These are phyloP conservation scores for Flagelloscypha sp. DNA, from an alignment of 768 basidiomycete species.

Conservation along the genomic window DNA sequence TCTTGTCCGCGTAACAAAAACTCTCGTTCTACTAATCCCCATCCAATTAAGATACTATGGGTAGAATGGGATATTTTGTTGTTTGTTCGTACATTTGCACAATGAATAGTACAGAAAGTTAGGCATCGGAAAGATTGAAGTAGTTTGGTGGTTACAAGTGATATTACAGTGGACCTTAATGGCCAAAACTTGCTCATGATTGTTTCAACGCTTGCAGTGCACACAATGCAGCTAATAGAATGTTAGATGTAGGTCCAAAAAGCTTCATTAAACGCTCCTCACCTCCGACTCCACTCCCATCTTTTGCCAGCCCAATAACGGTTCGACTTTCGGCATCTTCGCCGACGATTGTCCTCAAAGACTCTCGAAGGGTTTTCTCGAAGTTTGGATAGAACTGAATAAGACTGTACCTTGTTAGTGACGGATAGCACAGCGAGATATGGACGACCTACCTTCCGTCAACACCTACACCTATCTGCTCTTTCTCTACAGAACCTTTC, in stretches of 20 bases:
- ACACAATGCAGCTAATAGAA: conserved; percentile 66
- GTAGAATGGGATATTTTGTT: no score
- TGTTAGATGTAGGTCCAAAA: background rate
- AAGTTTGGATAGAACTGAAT: conserved; percentile 91
- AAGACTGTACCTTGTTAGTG: conserved; percentile 40
- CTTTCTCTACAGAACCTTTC: conserved; percentile 23
- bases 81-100: no score
- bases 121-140: no score
- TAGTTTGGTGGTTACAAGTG: no score
- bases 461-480: conserved; percentile 72
- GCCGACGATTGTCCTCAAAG: conserved; percentile 71
- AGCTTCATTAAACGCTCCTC: conserved; percentile 21
- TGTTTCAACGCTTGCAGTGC: conserved; percentile 76
- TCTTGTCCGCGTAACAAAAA: no score
- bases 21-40: no score
- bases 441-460: conserved; percentile 69
- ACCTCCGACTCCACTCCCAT: conserved; percentile 98
- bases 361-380: conserved; percentile 62
- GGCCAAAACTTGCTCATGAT: no score
- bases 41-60: no score
- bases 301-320: conserved; percentile 89
- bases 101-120: no score
- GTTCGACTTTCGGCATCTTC: conserved; percentile 72
- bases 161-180: no score
- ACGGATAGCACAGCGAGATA: conserved; percentile 3